These are phyloP conservation scores for Calocybe indica DNA, from an alignment of 768 basidiomycete species.

Conservation along the genomic window DNA sequence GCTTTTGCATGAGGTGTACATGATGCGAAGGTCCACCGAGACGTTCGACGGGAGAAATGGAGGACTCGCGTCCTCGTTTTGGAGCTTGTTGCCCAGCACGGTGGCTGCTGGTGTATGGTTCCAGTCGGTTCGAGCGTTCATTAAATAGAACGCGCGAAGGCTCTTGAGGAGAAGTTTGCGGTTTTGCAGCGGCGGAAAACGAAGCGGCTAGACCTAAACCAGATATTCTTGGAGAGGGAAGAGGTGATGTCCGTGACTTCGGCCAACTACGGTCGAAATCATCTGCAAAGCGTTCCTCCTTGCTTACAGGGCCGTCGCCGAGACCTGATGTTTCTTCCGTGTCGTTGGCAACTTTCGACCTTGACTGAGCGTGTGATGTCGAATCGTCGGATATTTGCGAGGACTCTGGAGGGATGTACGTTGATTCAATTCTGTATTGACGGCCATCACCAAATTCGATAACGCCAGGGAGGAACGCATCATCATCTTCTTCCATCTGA, in stretches of 20 bases:
- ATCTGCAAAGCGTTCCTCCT: conserved; percentile 86
- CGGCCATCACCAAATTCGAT: conserved; percentile 96
- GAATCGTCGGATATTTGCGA: conserved; percentile 21
- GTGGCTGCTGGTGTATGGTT: conserved; percentile 65
- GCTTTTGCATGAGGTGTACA: conserved; percentile 61
- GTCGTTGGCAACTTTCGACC: conserved; percentile 17
- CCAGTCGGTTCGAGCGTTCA: conserved; percentile 85
- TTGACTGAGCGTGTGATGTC: conserved; percentile 14
- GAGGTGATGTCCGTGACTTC: conserved; percentile 50
- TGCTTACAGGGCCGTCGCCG: conserved; percentile 48
- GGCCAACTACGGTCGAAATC: conserved; percentile 98
- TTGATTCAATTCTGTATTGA: conserved; percentile 75
- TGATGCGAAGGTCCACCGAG: conserved; percentile 26
- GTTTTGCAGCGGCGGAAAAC: conserved; percentile 16
- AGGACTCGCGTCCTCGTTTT: conserved; percentile 39
- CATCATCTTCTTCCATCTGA: conserved; percentile 89
- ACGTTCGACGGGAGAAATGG: conserved; percentile 30
- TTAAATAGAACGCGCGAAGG: conserved; percentile 85
- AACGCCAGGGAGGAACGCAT: conserved; percentile 81
- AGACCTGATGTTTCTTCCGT: conserved; percentile 6
- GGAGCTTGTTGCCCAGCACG: conserved; percentile 35
- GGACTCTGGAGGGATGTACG: conserved; percentile 20
- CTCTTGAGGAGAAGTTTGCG: conserved; percentile 26
- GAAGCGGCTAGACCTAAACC: conserved; percentile 15
- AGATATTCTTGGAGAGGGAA: conserved; percentile 35